phyloP scores from a whole-genome alignment of 495 filamentous ascomycete genomes.

The Neurospora sublineolata region DNA sequence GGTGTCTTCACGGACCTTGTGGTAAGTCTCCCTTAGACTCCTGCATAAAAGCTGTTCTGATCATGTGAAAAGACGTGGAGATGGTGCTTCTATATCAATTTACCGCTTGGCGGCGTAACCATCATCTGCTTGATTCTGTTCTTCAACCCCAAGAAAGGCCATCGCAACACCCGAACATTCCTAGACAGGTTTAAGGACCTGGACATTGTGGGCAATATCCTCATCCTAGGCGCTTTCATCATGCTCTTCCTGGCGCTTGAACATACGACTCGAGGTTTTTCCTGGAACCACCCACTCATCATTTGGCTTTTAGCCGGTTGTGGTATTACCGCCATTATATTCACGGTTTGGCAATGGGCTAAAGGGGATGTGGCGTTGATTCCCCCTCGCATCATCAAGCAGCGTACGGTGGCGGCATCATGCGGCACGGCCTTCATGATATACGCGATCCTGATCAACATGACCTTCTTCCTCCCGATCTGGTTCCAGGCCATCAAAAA shows the following conservation, averaged over 20 bases:
- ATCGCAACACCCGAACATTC: conserved; percentile 10
- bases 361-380: conserved; percentile 23
- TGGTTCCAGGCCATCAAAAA: conserved; percentile 67
- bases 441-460: conserved; percentile 37
- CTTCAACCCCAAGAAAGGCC: conserved; percentile 20
- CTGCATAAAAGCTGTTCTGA: background rate
- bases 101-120: conserved; percentile 32
- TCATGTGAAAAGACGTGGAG: conserved; percentile 26
- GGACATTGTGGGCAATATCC: conserved; percentile 32
- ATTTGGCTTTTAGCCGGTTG: conserved; percentile 29
- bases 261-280: conserved; percentile 32
- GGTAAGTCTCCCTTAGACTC: conserved; percentile 1
- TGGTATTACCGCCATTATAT: conserved; percentile 20
- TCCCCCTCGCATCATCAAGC: conserved; percentile 28
- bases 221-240: conserved; percentile 34
- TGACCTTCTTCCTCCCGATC: conserved; percentile 42
- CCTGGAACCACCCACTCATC: conserved; percentile 28
- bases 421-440: conserved; percentile 29
- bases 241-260: conserved; percentile 39
- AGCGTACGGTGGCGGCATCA: conserved; percentile 50
- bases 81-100: conserved; percentile 46
- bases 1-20: conserved; percentile 42
- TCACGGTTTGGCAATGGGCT: conserved; percentile 8
- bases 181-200: conserved; percentile 28
- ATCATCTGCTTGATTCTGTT: conserved; percentile 30